Evolutionary conservation across 352 stramenopile species (phyloP), one percentile per base, ranked within the genome.

Genomic region (Phytophthora tubulina): DNA sequence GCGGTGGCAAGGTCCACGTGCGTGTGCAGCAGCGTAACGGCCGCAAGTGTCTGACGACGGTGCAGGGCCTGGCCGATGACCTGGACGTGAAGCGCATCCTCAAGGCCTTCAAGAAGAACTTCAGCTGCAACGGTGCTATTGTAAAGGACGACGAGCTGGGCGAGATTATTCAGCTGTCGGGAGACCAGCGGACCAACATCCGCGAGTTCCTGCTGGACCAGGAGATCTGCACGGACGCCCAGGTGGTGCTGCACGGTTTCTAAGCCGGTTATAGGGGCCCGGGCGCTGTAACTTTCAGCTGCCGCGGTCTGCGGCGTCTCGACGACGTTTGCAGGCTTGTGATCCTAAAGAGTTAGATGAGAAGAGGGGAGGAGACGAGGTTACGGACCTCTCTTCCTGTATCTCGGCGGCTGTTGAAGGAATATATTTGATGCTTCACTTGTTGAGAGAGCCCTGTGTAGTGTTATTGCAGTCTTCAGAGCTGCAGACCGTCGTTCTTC

Each of bases 101-200:
- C 70, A 99, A 99, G 85, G 98, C 98, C 51, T 99, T 99, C 79
- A 99, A 99, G 92, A 99, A 99, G 89, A 99, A 99, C 84, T 99
- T 99, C 79, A 98, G 92, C 78, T 99, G 98, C 88, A 99, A 99
- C 87, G 98, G 98, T 60, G 97, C 97, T 59, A 97, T 99, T 41
- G 96, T 99, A 55, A 99, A 99, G 74, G 97, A 99, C 81, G 91
- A 99, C 57, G 97, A 99, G 72, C 82, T 97, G 35, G 93, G 96
- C 56, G 97, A 99, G 79, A 98, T 99, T 74, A 99, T 99, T 81
- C 98, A 99, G 83, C 89, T 99, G 38, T 99, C 96, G 53, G 98
- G 98, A 60, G 98, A 99, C 88, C 98, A 99, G 85, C 87, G 98
- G 79, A 98, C 96, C 51, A 99, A 99, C 88, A 98, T 99, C 44